Conservation (phyloP, 2,329 filamentous ascomycete genomes). For the Xylaria arbuscula region DNA sequence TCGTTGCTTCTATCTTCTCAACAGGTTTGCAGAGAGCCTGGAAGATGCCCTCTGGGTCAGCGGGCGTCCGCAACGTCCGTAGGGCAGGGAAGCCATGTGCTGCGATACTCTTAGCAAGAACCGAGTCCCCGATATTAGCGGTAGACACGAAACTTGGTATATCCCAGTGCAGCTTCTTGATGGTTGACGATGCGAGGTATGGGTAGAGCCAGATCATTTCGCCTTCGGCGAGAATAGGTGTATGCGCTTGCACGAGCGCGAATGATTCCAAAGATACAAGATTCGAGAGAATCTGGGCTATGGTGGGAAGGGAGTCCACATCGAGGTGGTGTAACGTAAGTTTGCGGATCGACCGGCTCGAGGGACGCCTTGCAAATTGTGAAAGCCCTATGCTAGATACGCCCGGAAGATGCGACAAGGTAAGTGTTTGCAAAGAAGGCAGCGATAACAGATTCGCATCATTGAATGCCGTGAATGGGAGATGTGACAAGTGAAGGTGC, state of each 20-base stretch:
- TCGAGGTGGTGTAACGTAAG: slow-evolving; percentile 68
- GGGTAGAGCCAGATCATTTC: slow-evolving; percentile 72
- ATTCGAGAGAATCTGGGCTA: slow-evolving; percentile 70
- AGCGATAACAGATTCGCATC: slow-evolving; percentile 66
- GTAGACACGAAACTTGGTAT: slow-evolving; percentile 63
- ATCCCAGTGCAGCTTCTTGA: slow-evolving; percentile 72
- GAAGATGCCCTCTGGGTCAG: slow-evolving; percentile 75
- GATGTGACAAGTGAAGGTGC: slow-evolving; percentile 68
- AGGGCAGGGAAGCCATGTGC: slow-evolving; percentile 75
- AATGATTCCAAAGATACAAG: slow-evolving; percentile 62
- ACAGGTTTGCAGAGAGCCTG: slow-evolving; percentile 75
- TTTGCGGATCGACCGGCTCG: slow-evolving; percentile 58
- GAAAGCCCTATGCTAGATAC: slow-evolving; percentile 68
- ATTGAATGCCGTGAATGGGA: slow-evolving; percentile 67
- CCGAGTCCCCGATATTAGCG: slow-evolving; percentile 65
- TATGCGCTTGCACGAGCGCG: slow-evolving; percentile 64
- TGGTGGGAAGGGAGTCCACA: slow-evolving; percentile 65
- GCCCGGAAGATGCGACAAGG: slow-evolving; percentile 66
- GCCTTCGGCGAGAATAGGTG: slow-evolving; percentile 66
- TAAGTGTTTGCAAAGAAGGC: slow-evolving; percentile 65
- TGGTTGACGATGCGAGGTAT: slow-evolving; percentile 67
- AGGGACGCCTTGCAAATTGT: slow-evolving; percentile 63
- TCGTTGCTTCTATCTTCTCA: slow-evolving; percentile 63
- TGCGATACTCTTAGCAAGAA: slow-evolving; percentile 66
- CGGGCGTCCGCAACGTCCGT: slow-evolving; percentile 69